Conservation (phyloP, 2,329 filamentous ascomycete species). For the Pezicula carpinea region DNA sequence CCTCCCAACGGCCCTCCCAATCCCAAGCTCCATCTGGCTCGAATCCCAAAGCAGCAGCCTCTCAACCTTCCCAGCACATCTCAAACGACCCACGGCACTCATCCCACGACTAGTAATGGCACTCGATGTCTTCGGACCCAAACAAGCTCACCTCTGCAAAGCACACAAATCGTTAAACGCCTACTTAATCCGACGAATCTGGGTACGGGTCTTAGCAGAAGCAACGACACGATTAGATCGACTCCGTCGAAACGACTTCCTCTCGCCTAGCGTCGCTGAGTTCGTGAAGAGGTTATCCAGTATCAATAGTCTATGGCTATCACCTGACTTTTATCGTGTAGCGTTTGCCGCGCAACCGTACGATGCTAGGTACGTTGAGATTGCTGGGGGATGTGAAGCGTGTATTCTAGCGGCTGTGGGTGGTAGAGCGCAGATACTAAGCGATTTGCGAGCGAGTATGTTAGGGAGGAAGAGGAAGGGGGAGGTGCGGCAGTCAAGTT, state of each 20-base stretch:
- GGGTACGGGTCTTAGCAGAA: slow-evolving; percentile 38
- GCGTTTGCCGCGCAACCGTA: slow-evolving; percentile 29
- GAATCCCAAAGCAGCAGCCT: neutral
- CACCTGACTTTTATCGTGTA: slow-evolving; percentile 29
- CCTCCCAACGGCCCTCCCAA: neutral
- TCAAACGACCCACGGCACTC: slow-evolving; percentile 7
- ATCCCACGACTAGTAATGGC: slow-evolving; percentile 9
- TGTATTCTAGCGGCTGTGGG: slow-evolving; percentile 48
- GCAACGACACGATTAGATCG: slow-evolving; percentile 30
- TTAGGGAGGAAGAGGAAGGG: slow-evolving; percentile 31
- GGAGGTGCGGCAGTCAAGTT: slow-evolving; percentile 4
- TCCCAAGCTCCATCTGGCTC: neutral
- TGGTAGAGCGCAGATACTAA: slow-evolving; percentile 35
- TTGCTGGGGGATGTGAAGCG: slow-evolving; percentile 43
- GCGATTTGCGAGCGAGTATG: slow-evolving; percentile 41
- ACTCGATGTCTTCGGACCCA: slow-evolving; percentile 1
- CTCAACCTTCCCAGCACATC: slow-evolving; percentile 9
- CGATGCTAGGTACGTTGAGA: slow-evolving; percentile 22
- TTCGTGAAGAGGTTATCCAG: slow-evolving; percentile 12
- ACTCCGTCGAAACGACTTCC: slow-evolving; percentile 17
- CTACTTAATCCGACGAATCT: slow-evolving; percentile 39
- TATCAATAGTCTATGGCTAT: slow-evolving; percentile 31
- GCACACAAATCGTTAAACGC: slow-evolving; percentile 38
- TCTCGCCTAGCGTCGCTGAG: slow-evolving; percentile 1
- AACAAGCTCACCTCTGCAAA: slow-evolving; percentile 33